Base-by-base conservation (phyloP, 768 basidiomycete genomes). In the Cystobasidiopsis lactophilus region DNA sequence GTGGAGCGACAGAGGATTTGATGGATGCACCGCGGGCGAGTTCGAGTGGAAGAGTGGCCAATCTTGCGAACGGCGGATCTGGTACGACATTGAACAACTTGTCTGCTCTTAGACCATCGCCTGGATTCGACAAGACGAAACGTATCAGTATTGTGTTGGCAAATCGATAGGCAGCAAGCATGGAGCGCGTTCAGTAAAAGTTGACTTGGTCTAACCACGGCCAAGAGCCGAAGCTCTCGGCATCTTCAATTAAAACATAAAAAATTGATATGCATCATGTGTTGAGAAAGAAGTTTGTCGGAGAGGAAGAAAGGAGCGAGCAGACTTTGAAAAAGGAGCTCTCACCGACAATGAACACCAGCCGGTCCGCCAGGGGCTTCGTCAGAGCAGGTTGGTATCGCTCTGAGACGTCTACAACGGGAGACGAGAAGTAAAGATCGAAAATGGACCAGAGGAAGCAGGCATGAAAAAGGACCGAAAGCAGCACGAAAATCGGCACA, bases 91-190 rank as follows among this genome's bases (percentile, higher is more conserved):
- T 74, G 61, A 84, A 79, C 13, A 85, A 65, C 35, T 84, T 71
- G 65, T 88, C 85, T 2, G 85, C 83, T 27, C 85, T 75, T 9
- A 86, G 70, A 4, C 85, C 85, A 57, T 88, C 85, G 51, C 77
- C 85, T 84, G 55, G n/a, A n/a, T 18, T 18, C 52, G 18, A n/a
- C 1, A 3, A 50, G 10, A 47, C 39, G 55, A n/a, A 56, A 33
- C 19, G 24, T 14, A 53, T 45, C 26, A 24, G 35, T 26, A 21
- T 39, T 27, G 9, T 3, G 16, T 33, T 14, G 26, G 39, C 38
- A 24, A 10, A 16, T 5, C 23, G 30, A 16, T 47, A 40, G 21
- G 18, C 35, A 26, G 39, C 14, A 3, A 63, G 23, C 5, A 13
- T 5, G 23, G 41, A 11, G n/a, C 7, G 41, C 41, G n/a, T 43